Evolutionary conservation across 2,329 filamentous ascomycete genomes (phyloP).

Genomic region (Thielaviopsis cerberus): DNA sequence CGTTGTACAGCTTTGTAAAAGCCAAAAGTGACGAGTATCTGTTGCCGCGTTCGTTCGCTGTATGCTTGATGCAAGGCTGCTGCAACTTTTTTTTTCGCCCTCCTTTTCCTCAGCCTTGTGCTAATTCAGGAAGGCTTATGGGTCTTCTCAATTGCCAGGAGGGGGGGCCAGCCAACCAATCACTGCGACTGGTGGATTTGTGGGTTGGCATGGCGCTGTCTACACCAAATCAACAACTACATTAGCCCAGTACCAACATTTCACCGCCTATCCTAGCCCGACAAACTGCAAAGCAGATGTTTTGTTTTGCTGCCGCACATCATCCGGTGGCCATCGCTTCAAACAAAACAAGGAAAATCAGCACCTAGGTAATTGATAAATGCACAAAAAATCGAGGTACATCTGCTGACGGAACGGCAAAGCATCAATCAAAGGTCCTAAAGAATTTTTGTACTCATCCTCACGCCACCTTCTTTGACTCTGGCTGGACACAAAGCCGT

Average conservation of each 20-base stretch:
- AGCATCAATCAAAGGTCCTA: not conserved
- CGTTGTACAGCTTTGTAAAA: no score
- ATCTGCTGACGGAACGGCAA: not conserved
- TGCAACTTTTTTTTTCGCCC: not conserved
- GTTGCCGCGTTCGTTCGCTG: no score
- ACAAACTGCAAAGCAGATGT: no score
- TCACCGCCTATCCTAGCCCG: no score
- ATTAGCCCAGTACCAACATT: not conserved
- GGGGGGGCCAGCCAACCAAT: not conserved
- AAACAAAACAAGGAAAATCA: not conserved
- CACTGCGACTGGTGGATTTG: not conserved
- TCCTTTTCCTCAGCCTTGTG: not conserved
- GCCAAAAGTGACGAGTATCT: no score
- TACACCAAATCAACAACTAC: not conserved
- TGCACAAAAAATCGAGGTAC: not conserved
- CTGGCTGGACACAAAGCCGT: not conserved
- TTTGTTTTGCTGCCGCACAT: not conserved
- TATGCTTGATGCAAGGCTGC: not conserved
- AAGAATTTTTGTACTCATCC: not conserved
- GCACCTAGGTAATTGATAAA: no score
- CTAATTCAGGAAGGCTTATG: not conserved
- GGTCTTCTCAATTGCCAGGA: not conserved
- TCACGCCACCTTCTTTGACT: not conserved
- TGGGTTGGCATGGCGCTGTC: not conserved
- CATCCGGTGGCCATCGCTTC: not conserved